A percentile compares a stretch with the other conserved stretches of the same genome.
phyloP scores from a whole-genome alignment of 2,329 filamentous ascomycete species.

The Pseudopithomyces maydicus region DNA sequence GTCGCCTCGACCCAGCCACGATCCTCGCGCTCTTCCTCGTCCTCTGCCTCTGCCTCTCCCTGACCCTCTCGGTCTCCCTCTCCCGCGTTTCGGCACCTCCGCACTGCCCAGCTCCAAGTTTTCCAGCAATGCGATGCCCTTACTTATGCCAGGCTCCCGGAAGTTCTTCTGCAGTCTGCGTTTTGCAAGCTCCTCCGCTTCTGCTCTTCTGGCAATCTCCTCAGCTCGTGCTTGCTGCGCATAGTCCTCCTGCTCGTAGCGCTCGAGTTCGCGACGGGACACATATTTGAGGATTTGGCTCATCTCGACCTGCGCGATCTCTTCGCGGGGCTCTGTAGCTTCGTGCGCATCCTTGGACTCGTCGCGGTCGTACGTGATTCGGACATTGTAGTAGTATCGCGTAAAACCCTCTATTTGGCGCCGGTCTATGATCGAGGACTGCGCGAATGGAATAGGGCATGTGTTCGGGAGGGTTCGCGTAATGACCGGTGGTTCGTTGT shows the following conservation, averaged over 20 bases:
- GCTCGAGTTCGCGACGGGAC: slow-evolving; percentile 34
- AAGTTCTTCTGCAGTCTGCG: slow-evolving; percentile 32
- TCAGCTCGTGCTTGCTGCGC: slow-evolving; percentile 32
- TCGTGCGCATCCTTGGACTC: neutral
- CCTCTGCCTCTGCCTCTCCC: slow-evolving; percentile 20
- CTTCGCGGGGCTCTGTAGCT: slow-evolving; percentile 6
- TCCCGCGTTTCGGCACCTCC: slow-evolving; percentile 9
- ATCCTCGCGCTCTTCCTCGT: slow-evolving; percentile 23
- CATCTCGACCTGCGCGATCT: slow-evolving; percentile 30
- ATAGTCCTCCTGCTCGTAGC: slow-evolving; percentile 41
- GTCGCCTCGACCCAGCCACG: slow-evolving; percentile 12
- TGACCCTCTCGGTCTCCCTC: slow-evolving; percentile 12
- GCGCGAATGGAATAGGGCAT: slow-evolving; percentile 35
- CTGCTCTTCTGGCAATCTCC: slow-evolving; percentile 21
- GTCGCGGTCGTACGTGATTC: slow-evolving; percentile 15
- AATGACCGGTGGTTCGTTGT: slow-evolving; percentile 32
- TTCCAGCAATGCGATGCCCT: slow-evolving; percentile 17
- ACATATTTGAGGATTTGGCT: slow-evolving; percentile 37
- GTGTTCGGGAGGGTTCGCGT: slow-evolving; percentile 25
- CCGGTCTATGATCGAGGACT: slow-evolving; percentile 35
- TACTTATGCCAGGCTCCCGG: slow-evolving; percentile 10
- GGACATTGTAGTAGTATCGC: slow-evolving; percentile 34
- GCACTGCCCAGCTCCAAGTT: slow-evolving; percentile 10
- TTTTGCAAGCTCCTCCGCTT: slow-evolving; percentile 25
- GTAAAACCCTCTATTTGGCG: slow-evolving; percentile 27